A percentile compares a stretch with the other conserved stretches of the same genome.
These are phyloP conservation scores for Talaromyces sp. DNA, from an alignment of 2,329 filamentous ascomycete species.

Conservation along the genomic window DNA sequence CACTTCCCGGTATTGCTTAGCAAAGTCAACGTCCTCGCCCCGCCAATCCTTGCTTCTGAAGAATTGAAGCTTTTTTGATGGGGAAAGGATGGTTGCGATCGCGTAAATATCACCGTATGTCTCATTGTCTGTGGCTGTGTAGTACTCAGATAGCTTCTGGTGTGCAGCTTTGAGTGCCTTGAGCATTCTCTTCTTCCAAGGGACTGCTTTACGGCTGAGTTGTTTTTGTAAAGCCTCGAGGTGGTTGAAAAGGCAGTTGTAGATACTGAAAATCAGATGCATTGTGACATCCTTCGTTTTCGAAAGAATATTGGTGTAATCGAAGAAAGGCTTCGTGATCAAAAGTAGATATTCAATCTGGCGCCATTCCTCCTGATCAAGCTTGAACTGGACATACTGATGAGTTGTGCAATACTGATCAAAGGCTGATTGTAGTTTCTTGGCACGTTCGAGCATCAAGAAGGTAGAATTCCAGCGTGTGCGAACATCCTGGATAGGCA, in stretches of 20 bases:
- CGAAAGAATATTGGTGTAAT: background rate
- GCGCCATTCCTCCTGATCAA: background rate
- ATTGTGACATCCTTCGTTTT: background rate
- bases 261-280: background rate
- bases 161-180: too few species aligned
- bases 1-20: too few species aligned
- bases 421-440: conserved; percentile 6
- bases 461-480: conserved; percentile 16
- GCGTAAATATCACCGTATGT: background rate
- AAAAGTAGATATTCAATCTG: background rate
- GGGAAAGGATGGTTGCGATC: background rate
- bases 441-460: conserved; percentile 12
- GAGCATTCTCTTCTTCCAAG: too few species aligned
- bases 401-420: background rate
- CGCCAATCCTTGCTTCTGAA: background rate
- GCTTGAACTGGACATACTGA: background rate
- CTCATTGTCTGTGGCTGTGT: background rate
- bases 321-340: background rate
- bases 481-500: conserved; percentile 13
- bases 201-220: too few species aligned
- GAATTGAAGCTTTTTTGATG: background rate
- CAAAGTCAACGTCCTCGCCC: background rate
- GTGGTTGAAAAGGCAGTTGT: background rate
- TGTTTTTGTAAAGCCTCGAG: background rate
- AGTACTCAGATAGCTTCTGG: background rate